A percentile compares a stretch with the other conserved stretches of the same genome.
Evolutionary conservation across 2,329 filamentous ascomycete genomes (phyloP).

Genomic region (Diaporthe nobilis): DNA sequence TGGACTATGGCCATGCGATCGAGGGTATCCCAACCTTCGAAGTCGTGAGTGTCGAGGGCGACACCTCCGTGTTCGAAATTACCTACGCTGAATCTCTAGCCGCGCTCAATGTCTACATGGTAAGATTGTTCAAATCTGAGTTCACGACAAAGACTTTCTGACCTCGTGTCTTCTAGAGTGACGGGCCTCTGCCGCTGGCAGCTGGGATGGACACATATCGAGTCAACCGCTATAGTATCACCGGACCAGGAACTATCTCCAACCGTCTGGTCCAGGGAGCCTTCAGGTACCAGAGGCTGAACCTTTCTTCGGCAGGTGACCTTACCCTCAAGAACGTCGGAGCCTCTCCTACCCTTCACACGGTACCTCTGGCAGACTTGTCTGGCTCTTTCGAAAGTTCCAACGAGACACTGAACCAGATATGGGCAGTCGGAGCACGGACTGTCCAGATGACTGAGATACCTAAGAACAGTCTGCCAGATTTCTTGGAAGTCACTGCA

Average conservation of each 20-base stretch:
- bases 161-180: not conserved
- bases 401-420: not conserved
- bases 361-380: not conserved
- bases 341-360: not conserved
- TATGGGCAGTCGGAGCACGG: not conserved
- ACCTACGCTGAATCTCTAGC: not conserved
- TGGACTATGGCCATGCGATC: not conserved
- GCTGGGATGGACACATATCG: constrained; percentile 3
- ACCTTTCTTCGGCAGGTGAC: not conserved
- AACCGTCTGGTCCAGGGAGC: constrained; percentile 1
- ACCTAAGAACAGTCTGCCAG: not conserved
- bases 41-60: not conserved
- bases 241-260: not conserved
- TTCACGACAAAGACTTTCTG: rapidly evolving
- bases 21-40: constrained; percentile 6
- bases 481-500: not conserved
- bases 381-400: constrained; percentile 3
- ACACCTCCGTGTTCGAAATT: not conserved
- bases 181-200: not conserved
- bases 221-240: constrained; percentile 2
- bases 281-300: not conserved
- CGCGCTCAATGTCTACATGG: not conserved
- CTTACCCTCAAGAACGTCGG: not conserved
- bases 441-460: constrained; percentile 4
- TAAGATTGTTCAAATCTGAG: not conserved